Percentiles rank a stretch among this genome's conserved stretches.
Evolutionary conservation across 495 filamentous ascomycete species (phyloP).

Genomic region (Aspergillus olivimuriae): DNA sequence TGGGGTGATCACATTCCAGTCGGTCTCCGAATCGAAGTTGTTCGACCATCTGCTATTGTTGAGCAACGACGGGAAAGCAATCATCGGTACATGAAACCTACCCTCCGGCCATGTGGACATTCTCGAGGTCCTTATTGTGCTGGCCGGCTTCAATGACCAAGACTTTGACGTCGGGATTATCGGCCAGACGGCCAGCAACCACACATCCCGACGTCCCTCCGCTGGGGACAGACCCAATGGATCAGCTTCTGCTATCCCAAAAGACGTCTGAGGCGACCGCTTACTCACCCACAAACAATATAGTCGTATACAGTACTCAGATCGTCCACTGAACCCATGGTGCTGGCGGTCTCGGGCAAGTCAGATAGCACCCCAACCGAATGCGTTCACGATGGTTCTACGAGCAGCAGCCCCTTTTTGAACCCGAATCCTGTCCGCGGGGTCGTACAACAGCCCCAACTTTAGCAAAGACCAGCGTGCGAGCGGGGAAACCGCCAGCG

Average conservation of each 20-base stretch:
- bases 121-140: conserved; percentile 37
- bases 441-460: too few species aligned
- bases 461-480: too few species aligned
- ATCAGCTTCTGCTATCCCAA: background rate
- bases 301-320: conserved; percentile 25
- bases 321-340: conserved; percentile 4
- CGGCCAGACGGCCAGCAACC: conserved; percentile 56
- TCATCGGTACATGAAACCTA: conserved; percentile 11
- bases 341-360: conserved; percentile 9
- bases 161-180: conserved; percentile 44
- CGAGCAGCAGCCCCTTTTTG: too few species aligned
- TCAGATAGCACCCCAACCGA: too few species aligned
- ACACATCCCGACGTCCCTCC: conserved; percentile 57
- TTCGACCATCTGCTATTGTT: conserved; percentile 28
- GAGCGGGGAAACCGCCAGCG: too few species aligned
- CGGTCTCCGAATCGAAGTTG: conserved; percentile 45
- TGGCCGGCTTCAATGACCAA: conserved; percentile 52
- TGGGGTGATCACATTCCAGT: conserved; percentile 52
- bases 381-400: too few species aligned
- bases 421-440: too few species aligned
- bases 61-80: too few species aligned
- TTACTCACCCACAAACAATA: conserved; percentile 30
- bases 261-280: background rate
- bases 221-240: conserved; percentile 15
- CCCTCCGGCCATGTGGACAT: conserved; percentile 43